A percentile compares a stretch with the other conserved stretches of the same genome.
These are phyloP conservation scores for Podila clonocystis DNA, from an alignment of 192 early-diverging fungal genomes.

Conservation along the genomic window DNA sequence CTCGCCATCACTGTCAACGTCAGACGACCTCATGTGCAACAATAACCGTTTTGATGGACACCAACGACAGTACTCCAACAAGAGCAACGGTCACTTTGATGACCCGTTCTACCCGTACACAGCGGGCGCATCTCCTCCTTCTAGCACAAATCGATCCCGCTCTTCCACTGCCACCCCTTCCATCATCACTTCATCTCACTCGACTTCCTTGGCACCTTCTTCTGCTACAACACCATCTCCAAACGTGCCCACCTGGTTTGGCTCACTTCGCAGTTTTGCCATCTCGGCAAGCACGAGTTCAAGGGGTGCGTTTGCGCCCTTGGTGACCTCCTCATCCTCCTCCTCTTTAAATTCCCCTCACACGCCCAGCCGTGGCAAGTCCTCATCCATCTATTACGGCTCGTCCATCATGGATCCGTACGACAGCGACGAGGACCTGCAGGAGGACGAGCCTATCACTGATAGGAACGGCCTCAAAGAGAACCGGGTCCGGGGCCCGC, in stretches of 20 bases:
- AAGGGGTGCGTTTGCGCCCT: constrained; percentile 32
- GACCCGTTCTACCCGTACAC: constrained; percentile 1
- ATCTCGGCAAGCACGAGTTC: constrained; percentile 30
- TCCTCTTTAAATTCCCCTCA: constrained; percentile 8
- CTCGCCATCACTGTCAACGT: constrained; percentile 3
- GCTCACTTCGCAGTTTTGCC: constrained; percentile 38
- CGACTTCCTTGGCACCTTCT: background rate
- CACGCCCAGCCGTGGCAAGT: constrained; percentile 18
- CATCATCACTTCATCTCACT: background rate
- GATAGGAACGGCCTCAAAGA: constrained; percentile 37
- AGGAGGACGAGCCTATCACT: constrained; percentile 34
- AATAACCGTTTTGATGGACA: background rate
- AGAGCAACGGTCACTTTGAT: background rate
- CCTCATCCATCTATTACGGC: constrained; percentile 39
- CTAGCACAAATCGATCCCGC: too few relatives aligned
- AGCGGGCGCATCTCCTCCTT: background rate
- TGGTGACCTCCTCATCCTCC: constrained; percentile 12
- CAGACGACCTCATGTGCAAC: background rate
- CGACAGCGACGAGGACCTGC: constrained; percentile 11
- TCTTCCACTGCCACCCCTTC: background rate
- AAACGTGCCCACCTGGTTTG: constrained; percentile 38
- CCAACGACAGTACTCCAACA: background rate
- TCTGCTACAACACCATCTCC: background rate
- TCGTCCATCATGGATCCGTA: background rate
- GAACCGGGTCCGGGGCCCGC: constrained; percentile 29